Percentiles rank a stretch among this genome's conserved stretches.
Conservation (phyloP, 1,284 basidiomycete genomes). For the Irpex rosettiformis region DNA sequence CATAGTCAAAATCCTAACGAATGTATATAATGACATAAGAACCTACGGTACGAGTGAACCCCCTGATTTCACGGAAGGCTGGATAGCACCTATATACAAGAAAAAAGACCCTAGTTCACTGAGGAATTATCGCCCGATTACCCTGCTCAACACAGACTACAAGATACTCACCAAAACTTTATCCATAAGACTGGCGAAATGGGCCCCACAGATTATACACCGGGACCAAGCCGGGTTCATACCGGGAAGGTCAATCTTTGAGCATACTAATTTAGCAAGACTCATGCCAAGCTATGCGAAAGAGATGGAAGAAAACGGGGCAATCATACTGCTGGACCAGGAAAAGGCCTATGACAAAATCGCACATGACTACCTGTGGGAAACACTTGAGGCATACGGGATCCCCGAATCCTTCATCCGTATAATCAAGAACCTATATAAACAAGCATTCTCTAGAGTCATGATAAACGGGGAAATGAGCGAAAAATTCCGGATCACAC, state of each 20-base stretch:
- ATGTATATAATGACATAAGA: too few species aligned
- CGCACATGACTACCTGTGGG: slow-evolving; percentile 28
- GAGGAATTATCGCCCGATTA: slow-evolving; percentile 18
- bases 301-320: slow-evolving; percentile 20
- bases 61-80: slow-evolving; percentile 25
- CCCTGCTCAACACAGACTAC: not conserved
- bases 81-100: slow-evolving; percentile 34
- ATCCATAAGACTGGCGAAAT: not conserved
- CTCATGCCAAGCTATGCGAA: slow-evolving; percentile 24
- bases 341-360: slow-evolving; percentile 34
- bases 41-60: too few species aligned
- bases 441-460: slow-evolving; percentile 19
- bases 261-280: slow-evolving; percentile 21
- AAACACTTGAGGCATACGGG: slow-evolving; percentile 15
- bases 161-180: not conserved
- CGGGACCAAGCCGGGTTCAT: slow-evolving; percentile 29
- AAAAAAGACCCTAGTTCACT: slow-evolving; percentile 33
- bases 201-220: slow-evolving; percentile 26
- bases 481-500: slow-evolving; percentile 14
- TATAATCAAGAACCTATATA: slow-evolving; percentile 22
- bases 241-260: slow-evolving; percentile 19
- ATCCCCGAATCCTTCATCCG: slow-evolving; percentile 22
- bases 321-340: slow-evolving; percentile 28
- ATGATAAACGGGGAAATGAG: slow-evolving; percentile 27
- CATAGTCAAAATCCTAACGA: too few species aligned